These are phyloP conservation scores for Cryptococcus sp. DNA, from an alignment of 1,284 basidiomycete species.

Conservation along the genomic window DNA sequence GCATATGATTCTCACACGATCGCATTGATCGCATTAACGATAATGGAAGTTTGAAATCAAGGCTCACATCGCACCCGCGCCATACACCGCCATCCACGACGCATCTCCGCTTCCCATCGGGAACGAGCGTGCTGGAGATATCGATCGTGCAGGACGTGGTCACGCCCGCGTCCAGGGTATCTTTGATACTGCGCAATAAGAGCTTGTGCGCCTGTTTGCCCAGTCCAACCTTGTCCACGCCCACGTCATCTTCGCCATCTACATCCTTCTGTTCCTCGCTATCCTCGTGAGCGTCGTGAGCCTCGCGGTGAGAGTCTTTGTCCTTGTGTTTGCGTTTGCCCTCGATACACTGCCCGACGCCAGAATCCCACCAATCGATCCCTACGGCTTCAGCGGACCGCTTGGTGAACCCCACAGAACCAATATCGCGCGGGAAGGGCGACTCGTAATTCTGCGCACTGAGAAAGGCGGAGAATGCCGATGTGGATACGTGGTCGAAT, in stretches of 20 bases:
- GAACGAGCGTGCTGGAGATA: conserved; percentile 58
- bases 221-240: conserved; percentile 61
- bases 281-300: conserved; percentile 3
- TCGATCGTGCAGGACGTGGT: conserved; percentile 83
- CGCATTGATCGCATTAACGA: not conserved
- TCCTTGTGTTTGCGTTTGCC: conserved; percentile 16
- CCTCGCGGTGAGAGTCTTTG: not conserved
- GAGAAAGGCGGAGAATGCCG: conserved; percentile 69
- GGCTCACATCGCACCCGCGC: conserved; percentile 80
- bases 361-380: conserved; percentile 68
- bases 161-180: conserved; percentile 61
- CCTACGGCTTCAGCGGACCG: conserved; percentile 66
- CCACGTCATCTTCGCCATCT: conserved; percentile 32
- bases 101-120: conserved; percentile 61
- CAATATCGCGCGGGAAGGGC: conserved; percentile 61
- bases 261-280: conserved; percentile 17
- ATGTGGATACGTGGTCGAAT: conserved; percentile 43
- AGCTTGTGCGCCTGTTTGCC: conserved; percentile 51
- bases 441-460: conserved; percentile 76
- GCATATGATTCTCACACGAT: not conserved
- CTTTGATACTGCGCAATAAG: conserved; percentile 63
- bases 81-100: conserved; percentile 70
- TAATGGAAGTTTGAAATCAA: too few species aligned
- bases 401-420: conserved; percentile 64
- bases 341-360: conserved; percentile 62